These are phyloP conservation scores for Arachnopeziza araneosa DNA, from an alignment of 2,329 filamentous ascomycete species.

Conservation along the genomic window DNA sequence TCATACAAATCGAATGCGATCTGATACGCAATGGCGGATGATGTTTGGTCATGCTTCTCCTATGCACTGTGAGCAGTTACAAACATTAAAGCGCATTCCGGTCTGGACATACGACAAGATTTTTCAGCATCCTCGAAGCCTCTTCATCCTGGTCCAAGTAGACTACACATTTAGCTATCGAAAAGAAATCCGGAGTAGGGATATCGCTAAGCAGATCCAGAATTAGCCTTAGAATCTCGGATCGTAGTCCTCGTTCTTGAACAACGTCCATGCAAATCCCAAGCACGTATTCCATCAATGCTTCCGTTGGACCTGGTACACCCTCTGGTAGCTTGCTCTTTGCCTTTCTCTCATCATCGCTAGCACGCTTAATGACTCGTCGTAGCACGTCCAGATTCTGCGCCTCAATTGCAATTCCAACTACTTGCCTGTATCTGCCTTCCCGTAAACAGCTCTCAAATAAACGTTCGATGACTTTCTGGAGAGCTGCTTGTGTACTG, in stretches of 20 bases:
- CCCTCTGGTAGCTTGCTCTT: constrained; percentile 52
- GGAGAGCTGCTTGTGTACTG: constrained; percentile 72
- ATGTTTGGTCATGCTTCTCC: constrained; percentile 67
- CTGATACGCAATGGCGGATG: constrained; percentile 85
- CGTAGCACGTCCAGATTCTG: constrained; percentile 85
- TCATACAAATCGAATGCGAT: constrained; percentile 98
- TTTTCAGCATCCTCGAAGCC: constrained; percentile 78
- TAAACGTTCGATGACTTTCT: constrained; percentile 77
- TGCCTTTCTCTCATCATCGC: constrained; percentile 71
- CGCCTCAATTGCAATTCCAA: constrained; percentile 93
- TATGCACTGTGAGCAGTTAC: constrained; percentile 1
- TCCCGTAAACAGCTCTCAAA: constrained; percentile 86
- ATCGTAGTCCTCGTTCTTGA: constrained; percentile 81
- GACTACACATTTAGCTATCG: constrained; percentile 95
- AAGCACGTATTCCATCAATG: constrained; percentile 93
- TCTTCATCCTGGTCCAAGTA: constrained; percentile 90
- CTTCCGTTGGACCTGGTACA: constrained; percentile 64
- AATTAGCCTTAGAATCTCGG: constrained; percentile 81
- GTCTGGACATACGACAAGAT: constrained; percentile 53
- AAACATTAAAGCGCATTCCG: not conserved
- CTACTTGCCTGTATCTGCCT: constrained; percentile 88
- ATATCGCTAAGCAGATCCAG: constrained; percentile 94
- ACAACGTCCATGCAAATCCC: constrained; percentile 97
- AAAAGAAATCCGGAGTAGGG: constrained; percentile 90
- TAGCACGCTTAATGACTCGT: constrained; percentile 82